These are phyloP conservation scores for Lichtheimia corymbifera DNA, from an alignment of 371 early-diverging fungal genomes.

Conservation along the genomic window DNA sequence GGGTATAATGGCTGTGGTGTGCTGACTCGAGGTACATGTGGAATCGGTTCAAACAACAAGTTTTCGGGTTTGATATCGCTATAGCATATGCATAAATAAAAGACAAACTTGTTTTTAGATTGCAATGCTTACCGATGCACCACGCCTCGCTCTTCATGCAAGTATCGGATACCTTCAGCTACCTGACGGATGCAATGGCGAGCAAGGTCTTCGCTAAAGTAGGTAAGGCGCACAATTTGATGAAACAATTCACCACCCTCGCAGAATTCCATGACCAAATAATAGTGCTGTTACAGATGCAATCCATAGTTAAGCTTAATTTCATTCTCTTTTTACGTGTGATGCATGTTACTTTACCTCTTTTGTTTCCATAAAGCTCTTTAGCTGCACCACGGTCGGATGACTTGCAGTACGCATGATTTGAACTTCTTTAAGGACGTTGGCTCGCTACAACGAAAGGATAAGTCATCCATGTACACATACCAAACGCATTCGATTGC, in stretches of 20 bases:
- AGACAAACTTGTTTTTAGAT: no score
- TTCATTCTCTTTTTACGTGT: neutral
- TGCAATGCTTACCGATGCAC: slow-evolving; percentile 65
- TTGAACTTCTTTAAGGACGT: slow-evolving; percentile 84
- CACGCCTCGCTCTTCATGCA: slow-evolving; percentile 84
- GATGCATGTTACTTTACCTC: slow-evolving; percentile 43
- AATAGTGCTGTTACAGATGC: slow-evolving; percentile 49
- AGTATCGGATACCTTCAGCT: slow-evolving; percentile 80
- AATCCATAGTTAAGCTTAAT: slow-evolving; percentile 7
- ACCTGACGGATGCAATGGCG: slow-evolving; percentile 87
- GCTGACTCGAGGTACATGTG: slow-evolving; percentile 24
- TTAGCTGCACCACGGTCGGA: slow-evolving; percentile 76
- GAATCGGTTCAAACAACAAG: slow-evolving; percentile 79
- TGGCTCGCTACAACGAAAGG: slow-evolving; percentile 59
- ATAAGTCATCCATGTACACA: slow-evolving; percentile 21
- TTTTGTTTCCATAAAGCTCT: slow-evolving; percentile 65
- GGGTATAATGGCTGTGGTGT: slow-evolving; percentile 1
- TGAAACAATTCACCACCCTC: slow-evolving; percentile 87
- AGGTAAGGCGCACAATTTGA: slow-evolving; percentile 76
- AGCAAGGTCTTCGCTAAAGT: slow-evolving; percentile 73
- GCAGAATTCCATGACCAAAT: slow-evolving; percentile 80
- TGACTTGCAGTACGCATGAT: slow-evolving; percentile 85
- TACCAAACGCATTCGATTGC: neutral
- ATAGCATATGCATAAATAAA: neutral
- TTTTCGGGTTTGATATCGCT: slow-evolving; percentile 97